Conservation (phyloP, 2,329 filamentous ascomycete species). For the Alternaria sp. region DNA sequence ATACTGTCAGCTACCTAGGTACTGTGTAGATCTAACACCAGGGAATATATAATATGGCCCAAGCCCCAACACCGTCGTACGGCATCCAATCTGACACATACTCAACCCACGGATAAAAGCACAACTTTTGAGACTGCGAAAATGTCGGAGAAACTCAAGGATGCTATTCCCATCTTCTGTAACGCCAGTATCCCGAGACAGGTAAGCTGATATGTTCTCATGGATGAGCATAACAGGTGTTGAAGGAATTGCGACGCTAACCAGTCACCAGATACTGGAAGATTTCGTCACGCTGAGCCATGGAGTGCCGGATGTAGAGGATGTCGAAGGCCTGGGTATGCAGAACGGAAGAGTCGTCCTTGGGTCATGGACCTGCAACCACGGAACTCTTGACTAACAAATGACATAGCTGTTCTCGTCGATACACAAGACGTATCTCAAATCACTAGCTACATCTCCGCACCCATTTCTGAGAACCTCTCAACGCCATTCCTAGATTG, state of each 20-base stretch:
- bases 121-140: neutral
- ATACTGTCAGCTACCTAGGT: neutral
- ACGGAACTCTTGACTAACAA: neutral
- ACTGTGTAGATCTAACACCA: neutral
- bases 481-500: neutral
- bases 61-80: neutral
- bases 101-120: neutral
- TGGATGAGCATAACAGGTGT: neutral
- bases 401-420: neutral
- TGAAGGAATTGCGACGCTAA: neutral
- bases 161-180: neutral
- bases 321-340: neutral
- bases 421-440: neutral
- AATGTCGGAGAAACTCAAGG: neutral
- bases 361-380: neutral
- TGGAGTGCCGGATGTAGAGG: neutral
- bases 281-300: neutral
- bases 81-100: neutral
- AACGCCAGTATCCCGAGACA: neutral
- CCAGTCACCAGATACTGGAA: neutral
- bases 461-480: neutral
- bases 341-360: neutral
- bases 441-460: neutral
- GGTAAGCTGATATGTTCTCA: neutral
- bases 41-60: neutral